Evolutionary conservation across 2,329 filamentous ascomycete species (phyloP).

Genomic region (Penicillium sp.): DNA sequence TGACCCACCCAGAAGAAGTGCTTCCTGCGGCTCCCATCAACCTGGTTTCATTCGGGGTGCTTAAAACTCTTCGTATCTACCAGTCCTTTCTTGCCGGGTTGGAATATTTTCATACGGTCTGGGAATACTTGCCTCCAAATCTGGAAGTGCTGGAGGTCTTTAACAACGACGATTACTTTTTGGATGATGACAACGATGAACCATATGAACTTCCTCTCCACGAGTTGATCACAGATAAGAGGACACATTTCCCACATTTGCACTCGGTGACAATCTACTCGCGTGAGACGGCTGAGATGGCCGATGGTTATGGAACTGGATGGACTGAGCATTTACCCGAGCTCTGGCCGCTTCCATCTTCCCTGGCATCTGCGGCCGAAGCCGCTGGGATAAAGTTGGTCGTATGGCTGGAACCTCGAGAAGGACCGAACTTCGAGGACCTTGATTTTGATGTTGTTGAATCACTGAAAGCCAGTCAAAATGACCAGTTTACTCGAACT

Average conservation of each 20-base stretch:
- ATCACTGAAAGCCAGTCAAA: slow-evolving; percentile 3
- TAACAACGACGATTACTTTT: slow-evolving; percentile 3
- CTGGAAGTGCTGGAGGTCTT: slow-evolving; percentile 11
- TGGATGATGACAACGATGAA: neutral
- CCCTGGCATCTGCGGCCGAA: slow-evolving; percentile 1
- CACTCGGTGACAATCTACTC: slow-evolving; percentile 2
- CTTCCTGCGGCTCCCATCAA: slow-evolving; percentile 6
- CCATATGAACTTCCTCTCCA: neutral
- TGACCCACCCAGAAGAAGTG: slow-evolving; percentile 8
- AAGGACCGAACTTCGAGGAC: neutral
- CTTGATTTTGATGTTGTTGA: neutral
- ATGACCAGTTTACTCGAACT: neutral
- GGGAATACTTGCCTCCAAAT: slow-evolving; percentile 3
- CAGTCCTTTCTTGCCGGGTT: slow-evolving; percentile 8
- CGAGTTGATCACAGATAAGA: slow-evolving; percentile 8
- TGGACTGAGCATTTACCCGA: neutral
- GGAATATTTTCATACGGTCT: neutral
- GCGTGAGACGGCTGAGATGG: neutral
- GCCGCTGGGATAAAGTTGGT: slow-evolving; percentile 2
- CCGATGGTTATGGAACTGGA: neutral
- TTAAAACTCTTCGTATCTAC: slow-evolving; percentile 7
- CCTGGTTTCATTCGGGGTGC: slow-evolving; percentile 6
- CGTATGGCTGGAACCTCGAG: slow-evolving; percentile 1
- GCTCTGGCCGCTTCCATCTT: slow-evolving; percentile 1
- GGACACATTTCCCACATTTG: neutral